Conservation (phyloP, 2,329 filamentous ascomycete species). For the Fusarium sarcochroum region DNA sequence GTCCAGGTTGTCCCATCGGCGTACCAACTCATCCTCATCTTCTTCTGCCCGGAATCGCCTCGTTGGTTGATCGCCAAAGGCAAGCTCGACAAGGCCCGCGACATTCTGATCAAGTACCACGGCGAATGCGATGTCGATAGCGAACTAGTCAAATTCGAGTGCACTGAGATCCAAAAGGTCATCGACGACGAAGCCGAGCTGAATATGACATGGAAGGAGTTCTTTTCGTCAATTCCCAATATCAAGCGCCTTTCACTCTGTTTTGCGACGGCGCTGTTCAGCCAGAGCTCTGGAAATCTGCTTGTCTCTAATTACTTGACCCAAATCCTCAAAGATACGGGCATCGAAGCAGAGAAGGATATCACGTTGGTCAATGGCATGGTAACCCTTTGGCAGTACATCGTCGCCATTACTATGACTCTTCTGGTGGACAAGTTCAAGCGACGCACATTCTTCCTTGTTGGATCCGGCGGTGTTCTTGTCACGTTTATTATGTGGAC, state of each 20-base stretch:
- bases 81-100: conserved; percentile 62
- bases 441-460: conserved; percentile 57
- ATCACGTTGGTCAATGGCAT: conserved; percentile 60
- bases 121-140: conserved; percentile 61
- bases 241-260: conserved; percentile 58
- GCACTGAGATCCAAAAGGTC: conserved; percentile 64
- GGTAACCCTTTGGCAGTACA: conserved; percentile 59
- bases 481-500: conserved; percentile 59
- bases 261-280: conserved; percentile 57
- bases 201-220: conserved; percentile 59
- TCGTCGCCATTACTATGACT: conserved; percentile 57
- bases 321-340: conserved; percentile 56
- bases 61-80: conserved; percentile 70
- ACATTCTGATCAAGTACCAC: conserved; percentile 66
- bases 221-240: conserved; percentile 57
- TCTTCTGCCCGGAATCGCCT: conserved; percentile 71
- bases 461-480: conserved; percentile 56
- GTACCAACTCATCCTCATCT: conserved; percentile 60
- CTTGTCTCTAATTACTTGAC: conserved; percentile 60
- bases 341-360: conserved; percentile 54
- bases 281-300: conserved; percentile 58
- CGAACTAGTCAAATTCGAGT: conserved; percentile 63
- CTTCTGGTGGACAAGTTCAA: conserved; percentile 55
- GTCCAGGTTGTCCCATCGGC: conserved; percentile 63
- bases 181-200: conserved; percentile 60